Conservation (phyloP, 768 basidiomycete species). For the Panellus pusillus region DNA sequence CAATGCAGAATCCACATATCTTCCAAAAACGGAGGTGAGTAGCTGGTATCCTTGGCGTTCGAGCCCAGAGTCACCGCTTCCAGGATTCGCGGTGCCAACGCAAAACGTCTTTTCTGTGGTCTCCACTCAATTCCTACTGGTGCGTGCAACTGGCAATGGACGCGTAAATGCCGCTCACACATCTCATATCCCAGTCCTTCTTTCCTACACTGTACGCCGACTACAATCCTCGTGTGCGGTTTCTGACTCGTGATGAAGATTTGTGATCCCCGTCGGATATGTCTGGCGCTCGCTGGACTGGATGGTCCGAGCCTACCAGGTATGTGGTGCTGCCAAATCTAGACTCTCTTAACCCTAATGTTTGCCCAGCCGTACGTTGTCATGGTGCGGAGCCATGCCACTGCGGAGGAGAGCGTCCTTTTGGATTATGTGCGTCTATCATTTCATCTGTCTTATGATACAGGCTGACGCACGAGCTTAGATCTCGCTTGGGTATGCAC, state of each 20-base stretch:
- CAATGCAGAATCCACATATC: constrained; percentile 34
- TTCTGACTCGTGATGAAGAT: constrained; percentile 24
- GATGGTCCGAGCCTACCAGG: constrained; percentile 59
- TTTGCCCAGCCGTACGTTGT: constrained; percentile 58
- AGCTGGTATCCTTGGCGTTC: background rate
- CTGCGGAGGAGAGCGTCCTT: constrained; percentile 60
- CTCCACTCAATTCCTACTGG: constrained; percentile 49
- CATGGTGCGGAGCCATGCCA: constrained; percentile 50
- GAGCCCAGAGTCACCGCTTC: background rate
- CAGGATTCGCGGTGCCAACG: constrained; percentile 55
- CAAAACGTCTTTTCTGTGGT: constrained; percentile 50
- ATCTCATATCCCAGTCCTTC: constrained; percentile 45
- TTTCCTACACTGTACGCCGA: constrained; percentile 49
- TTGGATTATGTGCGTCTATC: constrained; percentile 57
- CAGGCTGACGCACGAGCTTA: constrained; percentile 19
- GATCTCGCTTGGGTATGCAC: constrained; percentile 43
- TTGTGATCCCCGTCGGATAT: constrained; percentile 50
- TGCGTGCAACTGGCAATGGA: constrained; percentile 18
- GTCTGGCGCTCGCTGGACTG: constrained; percentile 56
- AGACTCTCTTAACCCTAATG: constrained; percentile 2
- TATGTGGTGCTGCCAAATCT: constrained; percentile 26
- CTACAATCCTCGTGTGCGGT: background rate
- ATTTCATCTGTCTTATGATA: background rate
- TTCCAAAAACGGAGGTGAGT: constrained; percentile 38
- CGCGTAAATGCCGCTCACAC: background rate